Evolutionary conservation across 805 yeast genomes (phyloP).

Genomic region (Tetrapisispora arboricola): DNA sequence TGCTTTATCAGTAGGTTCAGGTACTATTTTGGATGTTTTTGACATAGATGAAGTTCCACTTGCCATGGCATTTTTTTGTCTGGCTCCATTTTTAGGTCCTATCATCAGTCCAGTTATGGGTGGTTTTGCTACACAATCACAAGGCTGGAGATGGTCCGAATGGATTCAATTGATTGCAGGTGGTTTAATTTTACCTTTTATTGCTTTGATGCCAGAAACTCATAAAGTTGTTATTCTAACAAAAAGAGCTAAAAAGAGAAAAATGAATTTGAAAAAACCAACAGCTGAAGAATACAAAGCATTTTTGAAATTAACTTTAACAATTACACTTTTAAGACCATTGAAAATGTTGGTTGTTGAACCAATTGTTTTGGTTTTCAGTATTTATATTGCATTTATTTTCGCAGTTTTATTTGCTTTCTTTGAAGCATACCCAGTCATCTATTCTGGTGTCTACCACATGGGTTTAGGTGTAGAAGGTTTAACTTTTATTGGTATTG

Average conservation of each 20-base stretch:
- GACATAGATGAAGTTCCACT: conserved; percentile 51
- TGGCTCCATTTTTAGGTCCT: conserved; percentile 77
- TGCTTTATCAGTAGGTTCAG: conserved; percentile 76
- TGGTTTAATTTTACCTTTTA: conserved; percentile 40
- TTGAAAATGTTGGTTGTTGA: conserved; percentile 58
- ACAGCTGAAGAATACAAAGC: conserved; percentile 26
- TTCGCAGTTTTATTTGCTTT: conserved; percentile 73
- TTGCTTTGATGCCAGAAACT: conserved; percentile 51
- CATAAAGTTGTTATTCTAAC: conserved; percentile 57
- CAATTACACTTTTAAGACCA: conserved; percentile 50
- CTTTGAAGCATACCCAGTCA: conserved; percentile 42
- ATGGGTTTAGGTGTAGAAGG: conserved; percentile 58
- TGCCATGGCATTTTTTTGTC: conserved; percentile 70
- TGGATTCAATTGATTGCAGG: conserved; percentile 67
- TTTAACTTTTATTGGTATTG: conserved; percentile 61
- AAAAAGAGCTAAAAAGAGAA: conserved; percentile 51
- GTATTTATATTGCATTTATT: conserved; percentile 61
- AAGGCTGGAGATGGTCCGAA: conserved; percentile 62
- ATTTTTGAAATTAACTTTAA: conserved; percentile 37
- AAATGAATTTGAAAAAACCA: conserved; percentile 36
- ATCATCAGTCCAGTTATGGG: conserved; percentile 68
- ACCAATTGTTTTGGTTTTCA: conserved; percentile 63
- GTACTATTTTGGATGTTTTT: conserved; percentile 74
- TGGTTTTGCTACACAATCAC: conserved; percentile 49
- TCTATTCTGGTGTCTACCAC: conserved; percentile 52